Conservation (phyloP, 108 stramenopile species). For the Epithemia pelagica region DNA sequence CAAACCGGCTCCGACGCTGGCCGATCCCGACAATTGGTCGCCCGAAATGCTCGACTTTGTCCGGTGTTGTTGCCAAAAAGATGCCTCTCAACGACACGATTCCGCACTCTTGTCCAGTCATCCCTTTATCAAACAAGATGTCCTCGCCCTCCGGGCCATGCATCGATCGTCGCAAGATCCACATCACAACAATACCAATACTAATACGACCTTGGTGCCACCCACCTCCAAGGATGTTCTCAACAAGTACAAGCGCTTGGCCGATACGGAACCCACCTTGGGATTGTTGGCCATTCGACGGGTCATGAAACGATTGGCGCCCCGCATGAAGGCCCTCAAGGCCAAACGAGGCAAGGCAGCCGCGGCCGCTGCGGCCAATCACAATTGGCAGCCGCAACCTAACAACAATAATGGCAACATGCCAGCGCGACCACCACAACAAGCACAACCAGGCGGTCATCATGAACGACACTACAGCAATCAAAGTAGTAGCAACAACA, state of each 20-base stretch:
- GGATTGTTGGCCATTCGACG: slow-evolving; percentile 61
- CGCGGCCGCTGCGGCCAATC: slow-evolving; percentile 3
- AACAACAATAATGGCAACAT: not conserved
- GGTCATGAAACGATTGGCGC: slow-evolving; percentile 64
- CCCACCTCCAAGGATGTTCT: slow-evolving; percentile 27
- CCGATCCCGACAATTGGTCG: slow-evolving; percentile 85
- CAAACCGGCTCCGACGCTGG: slow-evolving; percentile 80
- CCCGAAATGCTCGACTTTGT: slow-evolving; percentile 90
- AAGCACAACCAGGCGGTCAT: not conserved
- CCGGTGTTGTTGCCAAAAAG: slow-evolving; percentile 81
- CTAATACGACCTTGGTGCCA: slow-evolving; percentile 27
- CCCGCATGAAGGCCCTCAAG: slow-evolving; percentile 43
- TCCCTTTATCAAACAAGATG: slow-evolving; percentile 81
- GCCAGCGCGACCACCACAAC: not conserved
- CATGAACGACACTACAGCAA: not conserved
- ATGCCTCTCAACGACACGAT: slow-evolving; percentile 77
- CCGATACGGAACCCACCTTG: slow-evolving; percentile 32
- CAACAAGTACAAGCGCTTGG: slow-evolving; percentile 37
- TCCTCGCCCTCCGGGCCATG: slow-evolving; percentile 61
- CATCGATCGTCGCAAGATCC: slow-evolving; percentile 46
- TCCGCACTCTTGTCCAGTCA: slow-evolving; percentile 65
- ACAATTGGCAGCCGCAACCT: not conserved
- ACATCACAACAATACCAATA: not conserved
- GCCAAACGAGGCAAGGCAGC: slow-evolving; percentile 30
- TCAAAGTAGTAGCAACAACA: not conserved